Conservation (phyloP, 306 rosid genomes). For the Luffa acutangula region DNA sequence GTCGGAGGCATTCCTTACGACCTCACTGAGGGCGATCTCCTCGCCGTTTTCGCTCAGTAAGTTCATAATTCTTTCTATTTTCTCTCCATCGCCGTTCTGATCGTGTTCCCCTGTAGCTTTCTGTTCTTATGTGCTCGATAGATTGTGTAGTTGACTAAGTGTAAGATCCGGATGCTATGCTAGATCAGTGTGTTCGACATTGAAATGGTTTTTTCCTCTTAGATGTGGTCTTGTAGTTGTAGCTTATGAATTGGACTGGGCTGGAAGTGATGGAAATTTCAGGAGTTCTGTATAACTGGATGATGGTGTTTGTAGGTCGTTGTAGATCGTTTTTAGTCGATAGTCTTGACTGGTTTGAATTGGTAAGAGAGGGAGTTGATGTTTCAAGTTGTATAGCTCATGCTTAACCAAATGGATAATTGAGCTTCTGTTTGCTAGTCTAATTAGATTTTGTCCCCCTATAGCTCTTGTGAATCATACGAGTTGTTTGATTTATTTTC, state of each 20-base stretch:
- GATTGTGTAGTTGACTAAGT: neutral
- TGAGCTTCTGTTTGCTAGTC: neutral
- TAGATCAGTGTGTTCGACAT: neutral
- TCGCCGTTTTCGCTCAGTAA: conserved; percentile 86
- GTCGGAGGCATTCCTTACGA: conserved; percentile 84
- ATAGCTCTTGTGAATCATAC: neutral
- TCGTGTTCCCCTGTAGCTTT: neutral
- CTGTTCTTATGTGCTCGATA: neutral
- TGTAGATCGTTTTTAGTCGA: neutral
- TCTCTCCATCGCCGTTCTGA: neutral
- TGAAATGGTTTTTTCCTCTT: neutral
- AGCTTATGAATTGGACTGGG: neutral
- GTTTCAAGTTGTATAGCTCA: neutral
- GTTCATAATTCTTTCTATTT: neutral
- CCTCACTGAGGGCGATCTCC: conserved; percentile 91
- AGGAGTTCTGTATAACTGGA: neutral
- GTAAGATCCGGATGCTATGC: neutral
- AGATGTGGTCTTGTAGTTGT: neutral
- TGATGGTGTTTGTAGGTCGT: neutral
- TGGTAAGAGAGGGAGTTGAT: neutral
- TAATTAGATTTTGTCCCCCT: neutral
- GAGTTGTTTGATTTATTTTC: neutral
- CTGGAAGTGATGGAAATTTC: neutral
- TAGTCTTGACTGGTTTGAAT: neutral
- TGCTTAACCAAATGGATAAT: neutral